Evolutionary conservation across 1,284 basidiomycete genomes (phyloP).

Genomic region (Veloboletus limbatus): DNA sequence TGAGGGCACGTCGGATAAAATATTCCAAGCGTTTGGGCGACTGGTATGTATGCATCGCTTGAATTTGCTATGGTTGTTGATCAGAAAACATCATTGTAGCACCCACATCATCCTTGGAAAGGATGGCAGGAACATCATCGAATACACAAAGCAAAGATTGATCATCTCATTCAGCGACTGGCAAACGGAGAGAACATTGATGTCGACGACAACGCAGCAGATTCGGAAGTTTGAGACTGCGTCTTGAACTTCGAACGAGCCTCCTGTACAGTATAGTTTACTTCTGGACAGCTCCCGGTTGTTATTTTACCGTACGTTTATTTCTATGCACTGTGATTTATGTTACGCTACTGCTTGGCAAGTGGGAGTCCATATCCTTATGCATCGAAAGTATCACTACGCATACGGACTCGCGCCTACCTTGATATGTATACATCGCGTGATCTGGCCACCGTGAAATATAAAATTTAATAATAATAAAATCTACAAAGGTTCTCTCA

Average conservation of each 20-base stretch:
- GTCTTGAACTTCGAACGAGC: neutral
- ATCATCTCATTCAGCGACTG: conserved; percentile 65
- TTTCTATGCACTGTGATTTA: conserved; percentile 6
- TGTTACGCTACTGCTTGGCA: too few species aligned
- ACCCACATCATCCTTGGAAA: conserved; percentile 85
- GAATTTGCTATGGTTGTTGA: neutral
- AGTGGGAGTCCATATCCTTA: too few species aligned
- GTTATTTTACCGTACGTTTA: conserved; percentile 14
- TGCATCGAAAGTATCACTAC: too few species aligned
- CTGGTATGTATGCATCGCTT: conserved; percentile 49
- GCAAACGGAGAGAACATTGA: conserved; percentile 55
- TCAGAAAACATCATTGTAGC: conserved; percentile 38
- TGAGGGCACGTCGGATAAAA: conserved; percentile 74
- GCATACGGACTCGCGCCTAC: too few species aligned
- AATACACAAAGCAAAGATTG: conserved; percentile 80
- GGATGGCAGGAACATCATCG: conserved; percentile 86
- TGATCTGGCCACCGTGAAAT: too few species aligned
- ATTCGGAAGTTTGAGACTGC: conserved; percentile 27
- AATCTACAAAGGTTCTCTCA: too few species aligned
- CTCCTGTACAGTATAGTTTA: conserved; percentile 14
- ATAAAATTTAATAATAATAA: too few species aligned
- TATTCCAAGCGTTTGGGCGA: conserved; percentile 74
- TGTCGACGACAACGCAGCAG: conserved; percentile 26
- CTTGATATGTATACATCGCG: too few species aligned
- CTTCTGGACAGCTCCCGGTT: neutral